A percentile compares a stretch with the other conserved stretches of the same genome.
These are phyloP conservation scores for Setomelanomma holmii DNA, from an alignment of 2,329 filamentous ascomycete genomes.

Conservation along the genomic window DNA sequence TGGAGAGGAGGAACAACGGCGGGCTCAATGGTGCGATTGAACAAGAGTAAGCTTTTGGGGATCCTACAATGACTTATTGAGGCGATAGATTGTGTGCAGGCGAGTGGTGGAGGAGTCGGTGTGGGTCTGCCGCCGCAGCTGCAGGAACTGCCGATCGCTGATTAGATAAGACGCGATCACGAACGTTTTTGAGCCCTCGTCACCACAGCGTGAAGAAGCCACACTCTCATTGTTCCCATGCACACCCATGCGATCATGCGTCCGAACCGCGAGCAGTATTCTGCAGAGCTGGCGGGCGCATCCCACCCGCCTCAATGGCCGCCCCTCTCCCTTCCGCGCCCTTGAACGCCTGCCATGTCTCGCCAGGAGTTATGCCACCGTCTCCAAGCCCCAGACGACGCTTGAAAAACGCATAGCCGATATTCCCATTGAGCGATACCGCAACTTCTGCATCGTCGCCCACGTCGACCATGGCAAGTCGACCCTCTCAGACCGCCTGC, in stretches of 20 bases:
- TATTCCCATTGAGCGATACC: constrained; percentile 79
- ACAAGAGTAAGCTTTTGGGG: too few relatives aligned
- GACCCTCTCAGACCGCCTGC: constrained; percentile 87
- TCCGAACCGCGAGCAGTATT: constrained; percentile 52
- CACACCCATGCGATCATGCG: constrained; percentile 59
- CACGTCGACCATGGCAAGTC: constrained; percentile 99
- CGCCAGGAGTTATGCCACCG: constrained; percentile 43
- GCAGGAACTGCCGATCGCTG: constrained; percentile 16
- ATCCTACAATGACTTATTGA: too few relatives aligned
- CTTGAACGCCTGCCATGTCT: constrained; percentile 40
- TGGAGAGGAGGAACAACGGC: neutral
- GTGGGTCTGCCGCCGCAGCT: constrained; percentile 18
- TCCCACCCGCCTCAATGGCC: constrained; percentile 27
- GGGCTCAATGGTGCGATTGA: neutral
- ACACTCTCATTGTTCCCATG: constrained; percentile 34
- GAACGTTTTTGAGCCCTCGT: constrained; percentile 3
- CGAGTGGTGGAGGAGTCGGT: constrained; percentile 5
- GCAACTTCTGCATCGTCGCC: constrained; percentile 98
- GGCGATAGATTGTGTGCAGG: neutral
- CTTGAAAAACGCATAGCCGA: constrained; percentile 71
- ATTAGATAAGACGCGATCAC: constrained; percentile 32
- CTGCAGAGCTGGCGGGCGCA: constrained; percentile 46
- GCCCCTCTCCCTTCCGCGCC: constrained; percentile 11
- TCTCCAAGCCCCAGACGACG: constrained; percentile 53
- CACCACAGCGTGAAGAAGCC: constrained; percentile 6